Evolutionary conservation across 805 yeast genomes (phyloP), one percentile per base, ranked within the genome.

Genomic region (Candida patagonica): DNA sequence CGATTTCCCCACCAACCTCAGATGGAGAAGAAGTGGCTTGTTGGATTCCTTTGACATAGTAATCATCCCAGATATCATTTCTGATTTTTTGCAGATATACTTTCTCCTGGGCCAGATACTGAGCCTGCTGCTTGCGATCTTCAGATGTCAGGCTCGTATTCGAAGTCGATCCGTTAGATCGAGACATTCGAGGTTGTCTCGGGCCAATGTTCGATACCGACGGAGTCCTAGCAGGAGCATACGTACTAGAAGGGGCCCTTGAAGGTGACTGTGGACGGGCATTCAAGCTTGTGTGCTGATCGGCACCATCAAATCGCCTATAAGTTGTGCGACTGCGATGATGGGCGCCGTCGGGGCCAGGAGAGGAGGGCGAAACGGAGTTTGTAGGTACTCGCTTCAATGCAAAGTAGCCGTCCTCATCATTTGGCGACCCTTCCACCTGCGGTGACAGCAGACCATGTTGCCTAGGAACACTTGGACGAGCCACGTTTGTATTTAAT

Each of bases 31-130:
- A 41, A 4, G 60, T 62, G 16, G 54, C 51, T 15, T 49, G 59
- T 0, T 74, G 63, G 30, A 78, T 73, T 3, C 80, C 84, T 48
- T 76, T 76, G 9, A 84, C 78, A 53, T 80, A 78, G 55, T 80
- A 80, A 50, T 82, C 92, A 56, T 81, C 85, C 3, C 66, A 71
- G 29, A 67, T 62, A 46, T 74, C 78, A 47, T 76, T 76, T 43
- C 72, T 69, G 52, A 82, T 71, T 52, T 74, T 74, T 42, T 71
- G 73, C 42, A 83, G 57, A 50, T 82, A 82, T 1, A 76, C 71
- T 50, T 70, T 70, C 53, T 83, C 92, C 51, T 81, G 88, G 2
- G 77, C 73, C 42, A 68, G 52, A 53, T 74, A 74, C 49, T 65
- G 69, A 26, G 62, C 62, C 46, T 52, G 58, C 9, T 26, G 26